Base-by-base conservation (phyloP, 192 early-diverging fungal species). In the Coemansia interrupta region DNA sequence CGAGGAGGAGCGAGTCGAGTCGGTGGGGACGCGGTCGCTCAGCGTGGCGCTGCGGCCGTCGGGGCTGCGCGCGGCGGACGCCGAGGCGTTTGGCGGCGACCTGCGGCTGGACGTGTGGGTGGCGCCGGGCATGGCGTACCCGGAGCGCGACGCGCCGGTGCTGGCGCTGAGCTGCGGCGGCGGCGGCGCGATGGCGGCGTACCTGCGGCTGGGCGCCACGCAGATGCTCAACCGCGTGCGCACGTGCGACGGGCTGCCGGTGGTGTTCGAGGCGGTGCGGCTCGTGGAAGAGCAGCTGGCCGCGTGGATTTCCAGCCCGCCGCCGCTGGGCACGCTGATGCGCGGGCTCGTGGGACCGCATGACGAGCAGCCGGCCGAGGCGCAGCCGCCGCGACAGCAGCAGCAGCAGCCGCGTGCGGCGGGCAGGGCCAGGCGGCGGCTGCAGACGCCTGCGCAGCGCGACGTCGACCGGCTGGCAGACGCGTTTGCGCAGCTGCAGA, bases 181-280 rank as follows among this genome's bases (percentile, higher is more conserved):
- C 10, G 82, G 87, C 65, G 80, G 74, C n/a, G 60, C 54, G 23
- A 66, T 92, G 20, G 89, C 93, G 0, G 83, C 86, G 3, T 93
- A 90, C 64, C 73, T 92, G 13, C 78, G 82, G 48, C 74, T 87
- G 26, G 80, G 82, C 11, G 73, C 82, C 9, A 82, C 83, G 5
- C 70, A 78, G 39, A 76, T 64, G 50, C 60, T 87, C 0, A 72
- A 83, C 55, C 8, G 9, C 5, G 24, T 19, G 17, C 30, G 68
- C 23, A 36, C 52, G 3, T 23, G 30, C 13, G 60, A 61, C 41
- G 75, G 69, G 0, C 14, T 72, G 57, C 75, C 85, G 0, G 76
- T 86, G 41, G 51, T 89, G 1, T 84, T 83, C 24, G 84, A 84
- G 54, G 82, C 82, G 7, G 84, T 81, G 2, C 82, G 82, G 22